phyloP scores from a whole-genome alignment of 352 stramenopile species.

The Halophytophthora polymorphica region DNA sequence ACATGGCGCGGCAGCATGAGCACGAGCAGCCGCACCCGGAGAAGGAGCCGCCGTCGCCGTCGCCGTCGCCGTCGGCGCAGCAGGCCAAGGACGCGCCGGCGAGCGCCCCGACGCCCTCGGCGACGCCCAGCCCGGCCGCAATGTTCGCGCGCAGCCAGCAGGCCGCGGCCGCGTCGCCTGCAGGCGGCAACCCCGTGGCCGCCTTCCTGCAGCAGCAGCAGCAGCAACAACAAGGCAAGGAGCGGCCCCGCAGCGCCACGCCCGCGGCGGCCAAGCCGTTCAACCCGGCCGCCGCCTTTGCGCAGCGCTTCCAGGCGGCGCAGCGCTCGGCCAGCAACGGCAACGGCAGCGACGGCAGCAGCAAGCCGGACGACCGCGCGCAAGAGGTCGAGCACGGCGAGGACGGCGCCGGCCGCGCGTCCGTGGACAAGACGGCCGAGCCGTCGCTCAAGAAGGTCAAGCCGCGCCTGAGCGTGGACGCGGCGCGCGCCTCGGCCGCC shows the following conservation, averaged over 20 bases:
- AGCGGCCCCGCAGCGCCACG: conserved; percentile 8
- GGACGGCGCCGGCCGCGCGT: conserved; percentile 18
- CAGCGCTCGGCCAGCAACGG: conserved; percentile 41
- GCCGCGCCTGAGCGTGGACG: conserved; percentile 72
- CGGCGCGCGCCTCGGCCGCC: conserved; percentile 63
- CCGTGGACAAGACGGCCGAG: conserved; percentile 34
- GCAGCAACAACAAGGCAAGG: conserved; percentile 26
- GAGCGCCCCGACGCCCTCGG: conserved; percentile 5
- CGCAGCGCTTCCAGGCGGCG: conserved; percentile 40
- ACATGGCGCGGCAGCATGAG: conserved; percentile 19
- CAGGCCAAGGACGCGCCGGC: conserved; percentile 14
- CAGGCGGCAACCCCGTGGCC: conserved; percentile 39
- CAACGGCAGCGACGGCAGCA: conserved; percentile 19
- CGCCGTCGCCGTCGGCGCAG: conserved; percentile 19
- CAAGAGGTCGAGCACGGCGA: conserved; percentile 43
- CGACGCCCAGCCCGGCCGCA: conserved; percentile 45
- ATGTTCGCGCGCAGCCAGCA: conserved; percentile 55
- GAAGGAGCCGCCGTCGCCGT: conserved; percentile 21
- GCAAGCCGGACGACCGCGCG: conserved; percentile 39
- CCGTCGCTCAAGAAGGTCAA: conserved; percentile 76
- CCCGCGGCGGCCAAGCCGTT: conserved; percentile 28
- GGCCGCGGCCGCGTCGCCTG: conserved; percentile 17
- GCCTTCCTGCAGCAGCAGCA: conserved; percentile 60
- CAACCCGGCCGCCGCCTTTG: conserved; percentile 54
- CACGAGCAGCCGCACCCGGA: conserved; percentile 27